phyloP scores from a whole-genome alignment of 352 stramenopile genomes.

The Thalassiosira livingstoniorum region DNA sequence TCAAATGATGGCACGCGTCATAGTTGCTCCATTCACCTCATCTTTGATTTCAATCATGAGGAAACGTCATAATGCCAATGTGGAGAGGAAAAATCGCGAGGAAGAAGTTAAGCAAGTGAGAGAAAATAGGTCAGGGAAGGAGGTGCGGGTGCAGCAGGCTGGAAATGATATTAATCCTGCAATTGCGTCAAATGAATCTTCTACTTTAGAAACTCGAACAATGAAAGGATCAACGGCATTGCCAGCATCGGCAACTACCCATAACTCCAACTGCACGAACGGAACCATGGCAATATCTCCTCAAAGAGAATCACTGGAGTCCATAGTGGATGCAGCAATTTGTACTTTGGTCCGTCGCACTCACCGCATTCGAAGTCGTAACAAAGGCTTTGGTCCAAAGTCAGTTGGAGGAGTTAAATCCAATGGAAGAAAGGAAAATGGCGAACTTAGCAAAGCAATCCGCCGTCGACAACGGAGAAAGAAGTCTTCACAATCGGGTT shows the following conservation, averaged over 20 bases:
- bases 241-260: too few species aligned
- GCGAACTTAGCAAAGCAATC: neutral
- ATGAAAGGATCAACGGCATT: too few species aligned
- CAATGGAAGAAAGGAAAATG: neutral
- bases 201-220: neutral
- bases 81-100: neutral
- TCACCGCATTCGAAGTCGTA: constrained; percentile 28
- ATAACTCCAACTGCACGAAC: too few species aligned
- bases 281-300: too few species aligned
- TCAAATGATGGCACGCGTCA: constrained; percentile 49
- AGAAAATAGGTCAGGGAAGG: neutral
- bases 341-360: constrained; percentile 69
- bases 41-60: constrained; percentile 36
- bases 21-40: constrained; percentile 55
- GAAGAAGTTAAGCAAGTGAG: constrained; percentile 10
- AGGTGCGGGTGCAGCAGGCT: neutral
- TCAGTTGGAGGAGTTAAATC: constrained; percentile 24
- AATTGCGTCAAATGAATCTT: neutral
- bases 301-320: constrained; percentile 63
- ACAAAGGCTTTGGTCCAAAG: constrained; percentile 7
- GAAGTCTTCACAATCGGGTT: neutral
- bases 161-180: neutral
- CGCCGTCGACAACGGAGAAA: constrained; percentile 26
- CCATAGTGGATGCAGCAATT: constrained; percentile 77
- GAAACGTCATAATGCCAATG: neutral